Base-by-base conservation (phyloP, 805 yeast genomes). In the Scheffersomyces ergatensis region DNA sequence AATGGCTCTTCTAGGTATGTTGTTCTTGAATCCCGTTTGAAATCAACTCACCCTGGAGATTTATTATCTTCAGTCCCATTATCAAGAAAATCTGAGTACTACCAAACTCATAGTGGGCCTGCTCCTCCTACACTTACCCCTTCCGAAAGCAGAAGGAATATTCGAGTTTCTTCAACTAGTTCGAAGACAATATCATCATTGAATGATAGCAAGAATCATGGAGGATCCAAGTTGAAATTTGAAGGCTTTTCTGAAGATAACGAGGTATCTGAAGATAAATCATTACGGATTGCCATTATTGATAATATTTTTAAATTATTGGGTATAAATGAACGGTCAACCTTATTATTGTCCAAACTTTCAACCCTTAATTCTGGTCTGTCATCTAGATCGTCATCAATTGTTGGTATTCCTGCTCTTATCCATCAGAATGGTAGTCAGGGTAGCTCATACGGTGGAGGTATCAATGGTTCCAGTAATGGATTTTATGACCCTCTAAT, bases 1-100 rank as follows among this genome's bases (percentile, higher is more conserved):
- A 33, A 33, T 16, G 33, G 46, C 24, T 47, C 59, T 2, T 64
- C 72, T 4, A 46, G 77, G 63, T 60, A 67, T 34, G 75, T 70
- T 15, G 54, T 65, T 3, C 62, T 84, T 26, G 77, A 74, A 19
- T 72, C 85, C 1, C 65, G 82, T 37, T 74, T 57, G 3, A 66
- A 76, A 39, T 63, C 77, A 3, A 66, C 82, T 14, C 88, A 85
- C 53, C 96, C 96, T 0, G 96, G 96, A 21, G 96, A 89, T 56
- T 67, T 89, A 38, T 63, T 89, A 9, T 85, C 96, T 0, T 85
- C 84, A 40, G 96, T 83, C 1, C 93, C 95, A 1, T 58, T 85
- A 6, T 73, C 83, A 1, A 65, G 83, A 39, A 57, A 54, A 42
- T 53, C 67, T 2, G 58, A 57, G 34, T 60, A 54, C 44, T 47